Conservation (phyloP, 176 grass and related monocot species). For the Carex littledalei region DNA sequence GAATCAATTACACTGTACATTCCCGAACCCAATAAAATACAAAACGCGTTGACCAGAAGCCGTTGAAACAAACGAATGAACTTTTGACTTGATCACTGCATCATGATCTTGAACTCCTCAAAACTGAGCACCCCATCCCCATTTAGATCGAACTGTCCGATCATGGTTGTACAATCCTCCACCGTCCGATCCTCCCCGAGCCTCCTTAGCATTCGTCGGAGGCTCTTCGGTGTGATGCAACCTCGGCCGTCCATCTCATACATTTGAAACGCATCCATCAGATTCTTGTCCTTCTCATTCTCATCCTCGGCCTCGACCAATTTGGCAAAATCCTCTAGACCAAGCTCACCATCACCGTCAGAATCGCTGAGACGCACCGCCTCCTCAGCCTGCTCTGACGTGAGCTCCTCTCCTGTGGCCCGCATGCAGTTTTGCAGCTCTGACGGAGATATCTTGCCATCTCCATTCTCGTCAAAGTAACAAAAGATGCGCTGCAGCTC, state of each 20-base stretch:
- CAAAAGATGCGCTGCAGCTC: slow-evolving; percentile 21
- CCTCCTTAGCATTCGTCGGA: slow-evolving; percentile 2
- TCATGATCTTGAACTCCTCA: slow-evolving; percentile 26
- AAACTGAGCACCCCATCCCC: slow-evolving; percentile 34
- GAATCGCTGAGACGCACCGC: slow-evolving; percentile 12
- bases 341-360: slow-evolving; percentile 25
- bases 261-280: slow-evolving; percentile 28
- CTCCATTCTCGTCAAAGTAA: slow-evolving; percentile 35
- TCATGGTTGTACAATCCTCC: too few species aligned
- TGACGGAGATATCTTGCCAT: slow-evolving; percentile 29
- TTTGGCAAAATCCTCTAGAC: slow-evolving; percentile 26
- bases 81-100: too few species aligned
- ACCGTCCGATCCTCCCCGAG: slow-evolving; percentile 19
- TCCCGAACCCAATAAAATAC: too few species aligned
- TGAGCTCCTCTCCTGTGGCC: slow-evolving; percentile 19
- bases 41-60: too few species aligned
- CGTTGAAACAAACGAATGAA: too few species aligned
- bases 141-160: slow-evolving; percentile 16
- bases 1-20: too few species aligned
- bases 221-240: slow-evolving; percentile 36
- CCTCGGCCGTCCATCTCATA: slow-evolving; percentile 22
- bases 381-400: slow-evolving; percentile 11
- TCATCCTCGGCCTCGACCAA: slow-evolving; percentile 20
- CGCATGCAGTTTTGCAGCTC: slow-evolving; percentile 29
- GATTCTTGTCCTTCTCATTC: slow-evolving; percentile 24